These are phyloP conservation scores for Wickerhamiella kurtzmanii DNA, from an alignment of 805 yeast species.

Conservation along the genomic window DNA sequence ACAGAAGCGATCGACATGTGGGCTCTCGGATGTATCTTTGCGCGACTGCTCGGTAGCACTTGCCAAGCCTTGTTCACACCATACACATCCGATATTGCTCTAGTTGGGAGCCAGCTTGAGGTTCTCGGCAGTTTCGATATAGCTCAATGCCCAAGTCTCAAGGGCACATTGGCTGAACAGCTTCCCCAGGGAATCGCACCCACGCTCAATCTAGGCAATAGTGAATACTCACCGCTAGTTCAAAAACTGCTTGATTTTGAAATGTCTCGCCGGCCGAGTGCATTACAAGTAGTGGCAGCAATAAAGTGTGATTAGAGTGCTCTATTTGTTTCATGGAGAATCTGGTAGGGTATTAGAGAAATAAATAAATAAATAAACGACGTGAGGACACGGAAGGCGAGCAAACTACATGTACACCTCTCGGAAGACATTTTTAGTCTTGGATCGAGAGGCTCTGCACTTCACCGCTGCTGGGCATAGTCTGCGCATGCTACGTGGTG, in stretches of 20 bases:
- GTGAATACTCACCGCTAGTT: background rate
- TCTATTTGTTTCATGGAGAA: no score
- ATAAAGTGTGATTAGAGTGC: no score
- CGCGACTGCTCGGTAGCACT: conserved; percentile 35
- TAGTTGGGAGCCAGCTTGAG: conserved; percentile 41
- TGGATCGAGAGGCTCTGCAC: background rate
- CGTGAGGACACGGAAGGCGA: background rate
- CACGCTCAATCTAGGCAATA: background rate
- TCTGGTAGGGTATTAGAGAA: background rate
- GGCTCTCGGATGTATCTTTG: conserved; percentile 52
- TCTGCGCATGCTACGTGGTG: no score
- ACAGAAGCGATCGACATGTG: conserved; percentile 51
- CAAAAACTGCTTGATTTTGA: conserved; percentile 8
- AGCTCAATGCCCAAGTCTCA: conserved; percentile 15
- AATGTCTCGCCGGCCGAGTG: conserved; percentile 9
- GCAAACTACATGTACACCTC: background rate
- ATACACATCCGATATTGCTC: conserved; percentile 40
- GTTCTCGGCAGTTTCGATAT: conserved; percentile 44
- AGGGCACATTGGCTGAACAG: conserved; percentile 8
- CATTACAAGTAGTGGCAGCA: conserved; percentile 1
- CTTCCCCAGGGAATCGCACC: conserved; percentile 4
- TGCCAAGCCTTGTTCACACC: conserved; percentile 30
- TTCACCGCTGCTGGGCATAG: conserved; percentile 1
- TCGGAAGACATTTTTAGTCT: background rate
- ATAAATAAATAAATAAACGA: background rate